phyloP scores from a whole-genome alignment of 1,284 basidiomycete genomes.

The Bjerkandera adusta region DNA sequence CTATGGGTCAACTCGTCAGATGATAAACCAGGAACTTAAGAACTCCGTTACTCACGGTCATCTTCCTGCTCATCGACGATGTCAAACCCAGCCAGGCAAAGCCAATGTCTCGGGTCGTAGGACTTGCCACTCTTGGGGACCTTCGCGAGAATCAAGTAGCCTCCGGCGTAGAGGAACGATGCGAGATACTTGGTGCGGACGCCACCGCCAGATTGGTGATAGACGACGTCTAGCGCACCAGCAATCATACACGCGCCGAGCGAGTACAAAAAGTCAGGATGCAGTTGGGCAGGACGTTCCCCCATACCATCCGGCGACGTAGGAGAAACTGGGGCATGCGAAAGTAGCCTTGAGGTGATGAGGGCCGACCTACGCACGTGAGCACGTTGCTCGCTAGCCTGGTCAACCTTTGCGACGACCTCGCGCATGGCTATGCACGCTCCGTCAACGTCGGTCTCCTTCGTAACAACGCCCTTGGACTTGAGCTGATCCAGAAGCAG shows the following conservation, averaged over 20 bases:
- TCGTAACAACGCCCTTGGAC: slow-evolving; percentile 19
- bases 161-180: slow-evolving; percentile 84
- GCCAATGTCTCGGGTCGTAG: slow-evolving; percentile 88
- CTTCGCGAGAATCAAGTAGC: slow-evolving; percentile 85
- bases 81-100: slow-evolving; percentile 71
- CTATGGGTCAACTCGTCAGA: too few relatives aligned
- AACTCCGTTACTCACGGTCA: slow-evolving; percentile 54
- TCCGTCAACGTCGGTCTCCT: slow-evolving; percentile 21
- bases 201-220: slow-evolving; percentile 38
- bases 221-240: slow-evolving; percentile 82
- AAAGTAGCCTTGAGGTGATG: slow-evolving; percentile 62
- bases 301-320: slow-evolving; percentile 1
- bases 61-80: slow-evolving; percentile 70
- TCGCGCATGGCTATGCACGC: slow-evolving; percentile 62
- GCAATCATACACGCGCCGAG: slow-evolving; percentile 76
- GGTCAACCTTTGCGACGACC: slow-evolving; percentile 54
- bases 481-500: slow-evolving; percentile 80
- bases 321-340: slow-evolving; percentile 7
- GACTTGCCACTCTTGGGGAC: slow-evolving; percentile 69
- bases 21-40: too few relatives aligned
- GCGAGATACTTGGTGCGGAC: slow-evolving; percentile 84
- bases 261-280: slow-evolving; percentile 58
- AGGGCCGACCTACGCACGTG: slow-evolving; percentile 62
- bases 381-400: slow-evolving; percentile 51
- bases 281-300: slow-evolving; percentile 27